Base-by-base conservation (phyloP, 2,329 filamentous ascomycete species). In the Aspergillus caelatus region DNA sequence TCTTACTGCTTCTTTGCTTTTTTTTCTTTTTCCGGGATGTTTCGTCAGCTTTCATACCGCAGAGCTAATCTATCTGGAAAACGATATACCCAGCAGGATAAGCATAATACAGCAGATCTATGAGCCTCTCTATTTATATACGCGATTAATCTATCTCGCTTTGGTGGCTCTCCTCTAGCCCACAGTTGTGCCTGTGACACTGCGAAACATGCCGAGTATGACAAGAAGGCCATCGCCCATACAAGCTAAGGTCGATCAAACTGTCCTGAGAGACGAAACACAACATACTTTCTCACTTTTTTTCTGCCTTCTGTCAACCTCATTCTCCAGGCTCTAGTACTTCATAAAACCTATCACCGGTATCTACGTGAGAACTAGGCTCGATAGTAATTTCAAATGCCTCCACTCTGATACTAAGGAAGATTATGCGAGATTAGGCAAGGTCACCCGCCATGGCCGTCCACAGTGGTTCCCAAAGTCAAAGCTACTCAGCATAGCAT, bases 111-210 rank as follows among this genome's bases (percentile, higher is more conserved):
- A 52, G 48, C 16, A 52, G 48, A 52, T 32, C 48, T 45, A 50
- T n/a, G 28, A 52, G 28, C 26, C 48, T 52, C 48, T n/a, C 28
- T 52, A 32, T 50, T 50, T 52, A n/a, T 52, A 52, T 52, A n/a
- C 26, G 9, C 19, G 8, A n/a, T 32, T 32, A n/a, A 52, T 52
- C 16, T 34, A 32, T 32, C 26, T 30, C 7, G 30, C n/a, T 8
- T 21, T 8, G n/a, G 26, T 19, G 4, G 16, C 48, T n/a, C 9
- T 14, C 21, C n/a, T 21, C 10, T 50, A 32, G 8, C 21, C 9
- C 11, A 11, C 19, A 10, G 12, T 34, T 16, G 26, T 52, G 23
- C 43, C 43, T 36, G 34, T 36, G 12, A 36, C 11, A 12, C 19
- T 28, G 21, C 12, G 14, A 19, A 16, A 16, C 45, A 16, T 11